phyloP scores from a whole-genome alignment of 805 yeast species.

The Danielia oregonensis region DNA sequence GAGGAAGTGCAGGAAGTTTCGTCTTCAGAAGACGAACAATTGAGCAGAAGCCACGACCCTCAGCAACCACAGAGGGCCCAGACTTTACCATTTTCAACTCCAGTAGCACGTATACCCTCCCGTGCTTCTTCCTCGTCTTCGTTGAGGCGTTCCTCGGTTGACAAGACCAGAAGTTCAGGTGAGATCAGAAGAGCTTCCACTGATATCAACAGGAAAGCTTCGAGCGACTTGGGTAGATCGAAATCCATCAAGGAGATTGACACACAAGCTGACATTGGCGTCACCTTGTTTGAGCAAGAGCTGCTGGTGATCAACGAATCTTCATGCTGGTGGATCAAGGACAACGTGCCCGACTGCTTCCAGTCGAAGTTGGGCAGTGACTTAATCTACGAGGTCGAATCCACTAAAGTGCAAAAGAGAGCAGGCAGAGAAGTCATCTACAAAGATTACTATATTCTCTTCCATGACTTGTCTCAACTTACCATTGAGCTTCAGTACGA shows the following conservation, averaged over 20 bases:
- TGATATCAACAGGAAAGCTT: conserved; percentile 13
- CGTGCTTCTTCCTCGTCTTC: conserved; percentile 15
- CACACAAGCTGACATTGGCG: conserved; percentile 26
- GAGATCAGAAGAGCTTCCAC: conserved; percentile 7
- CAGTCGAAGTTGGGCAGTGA: conserved; percentile 42
- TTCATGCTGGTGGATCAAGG: conserved; percentile 65
- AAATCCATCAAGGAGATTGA: conserved; percentile 17
- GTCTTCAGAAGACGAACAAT: not conserved
- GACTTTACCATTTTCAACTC: conserved; percentile 14
- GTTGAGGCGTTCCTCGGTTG: conserved; percentile 6
- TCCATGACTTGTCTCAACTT: conserved; percentile 68
- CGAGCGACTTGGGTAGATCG: conserved; percentile 7
- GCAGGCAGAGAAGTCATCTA: conserved; percentile 45
- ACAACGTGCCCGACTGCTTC: conserved; percentile 54
- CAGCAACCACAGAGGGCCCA: conserved; percentile 4
- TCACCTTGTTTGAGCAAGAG: conserved; percentile 27
- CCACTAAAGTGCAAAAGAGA: conserved; percentile 51
- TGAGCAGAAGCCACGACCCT: not conserved
- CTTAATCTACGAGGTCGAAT: conserved; percentile 63
- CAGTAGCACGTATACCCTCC: conserved; percentile 11
- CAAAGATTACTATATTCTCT: conserved; percentile 68
- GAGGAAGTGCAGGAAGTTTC: not conserved
- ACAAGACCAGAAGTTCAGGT: conserved; percentile 3
- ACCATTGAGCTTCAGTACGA: conserved; percentile 58
- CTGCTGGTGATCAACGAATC: conserved; percentile 22